Evolutionary conservation across 2,329 filamentous ascomycete species (phyloP), one percentile per base, ranked within the genome.

Genomic region (Arthrinium phaeospermum): DNA sequence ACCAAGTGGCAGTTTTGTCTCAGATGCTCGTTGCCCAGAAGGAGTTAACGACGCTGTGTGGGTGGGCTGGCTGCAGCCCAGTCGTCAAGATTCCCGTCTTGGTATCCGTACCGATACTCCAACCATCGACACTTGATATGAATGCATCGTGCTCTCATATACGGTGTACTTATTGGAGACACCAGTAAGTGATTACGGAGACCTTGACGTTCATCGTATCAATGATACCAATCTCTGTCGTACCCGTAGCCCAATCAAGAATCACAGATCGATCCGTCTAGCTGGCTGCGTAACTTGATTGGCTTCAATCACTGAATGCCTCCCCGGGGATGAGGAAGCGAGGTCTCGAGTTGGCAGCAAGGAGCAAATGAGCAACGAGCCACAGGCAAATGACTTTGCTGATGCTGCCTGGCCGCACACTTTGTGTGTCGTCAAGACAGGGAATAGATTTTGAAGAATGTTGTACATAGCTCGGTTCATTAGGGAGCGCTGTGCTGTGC

Each of bases 1-100:
- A 37, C 57, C 57, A 64, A 41, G 57, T 64, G 57, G 57, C 34
- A 41, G 34, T 41, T 41, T 14, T 64, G 57, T 64, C 57, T 64
- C 57, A 64, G 57, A 64, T 41, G 57, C 19, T 12, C 53, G 37
- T 22, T 37, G 4, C 27, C 19, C 10, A 22, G 34, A 34, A 30
- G 19, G 27, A 34, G 24, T 8, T 16, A 27, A 24, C 51, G n/a
- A 30, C 16, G 24, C 51, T 22, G 51, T n/a, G 19, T 49, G 46
- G 16, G 53, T 34, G 53, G 24, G 24, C 44, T 57, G 24, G 24
- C 27, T 30, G 53, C 53, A 30, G 49, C 14, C 53, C 19, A 4
- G 27, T 30, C 3, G 34, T 64, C 57, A 10, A 41, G 57, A 37
- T 64, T 64, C 19, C 57, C 19, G 57, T 37, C 34, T 19, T 22